These are phyloP conservation scores for Spatholobus suberectus DNA, from an alignment of 306 rosid species.

Conservation along the genomic window DNA sequence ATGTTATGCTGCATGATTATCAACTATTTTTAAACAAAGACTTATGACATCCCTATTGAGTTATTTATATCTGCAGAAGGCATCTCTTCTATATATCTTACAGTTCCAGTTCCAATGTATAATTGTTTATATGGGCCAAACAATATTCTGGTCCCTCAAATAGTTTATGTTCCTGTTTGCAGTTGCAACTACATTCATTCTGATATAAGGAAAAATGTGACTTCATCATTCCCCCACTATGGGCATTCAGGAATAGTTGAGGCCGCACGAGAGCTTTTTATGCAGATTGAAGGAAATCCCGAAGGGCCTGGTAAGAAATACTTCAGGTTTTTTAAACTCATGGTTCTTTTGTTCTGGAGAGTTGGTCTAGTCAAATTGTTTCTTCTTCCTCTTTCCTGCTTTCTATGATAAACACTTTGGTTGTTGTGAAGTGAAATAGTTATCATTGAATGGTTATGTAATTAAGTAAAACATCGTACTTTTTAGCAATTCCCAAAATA, in stretches of 20 bases:
- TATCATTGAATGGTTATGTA: not conserved
- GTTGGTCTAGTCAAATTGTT: not conserved
- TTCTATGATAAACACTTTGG: conserved; percentile 19
- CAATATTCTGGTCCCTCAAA: conserved; percentile 29
- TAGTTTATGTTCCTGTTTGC: conserved; percentile 47
- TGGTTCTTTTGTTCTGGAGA: conserved; percentile 27
- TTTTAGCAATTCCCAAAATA: conserved; percentile 22
- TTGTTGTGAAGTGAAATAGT: conserved; percentile 30
- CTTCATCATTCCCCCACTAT: conserved; percentile 77
- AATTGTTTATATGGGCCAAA: conserved; percentile 5
- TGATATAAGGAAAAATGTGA: conserved; percentile 52
- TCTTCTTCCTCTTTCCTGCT: conserved; percentile 30
- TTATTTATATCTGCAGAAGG: conserved; percentile 30
- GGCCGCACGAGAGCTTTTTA: conserved; percentile 84
- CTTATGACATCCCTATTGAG: conserved; percentile 1
- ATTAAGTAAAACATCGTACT: conserved; percentile 11
- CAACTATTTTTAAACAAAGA: conserved; percentile 25
- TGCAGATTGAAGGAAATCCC: conserved; percentile 77
- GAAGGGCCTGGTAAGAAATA: conserved; percentile 56
- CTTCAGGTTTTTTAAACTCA: conserved; percentile 20
- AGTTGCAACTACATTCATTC: conserved; percentile 59
- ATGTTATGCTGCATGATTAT: conserved; percentile 8
- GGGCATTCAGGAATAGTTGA: conserved; percentile 89
- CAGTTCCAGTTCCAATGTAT: conserved; percentile 24
- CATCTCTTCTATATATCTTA: conserved; percentile 17